Conservation (phyloP, 768 basidiomycete genomes). For the Auricularia sp. region DNA sequence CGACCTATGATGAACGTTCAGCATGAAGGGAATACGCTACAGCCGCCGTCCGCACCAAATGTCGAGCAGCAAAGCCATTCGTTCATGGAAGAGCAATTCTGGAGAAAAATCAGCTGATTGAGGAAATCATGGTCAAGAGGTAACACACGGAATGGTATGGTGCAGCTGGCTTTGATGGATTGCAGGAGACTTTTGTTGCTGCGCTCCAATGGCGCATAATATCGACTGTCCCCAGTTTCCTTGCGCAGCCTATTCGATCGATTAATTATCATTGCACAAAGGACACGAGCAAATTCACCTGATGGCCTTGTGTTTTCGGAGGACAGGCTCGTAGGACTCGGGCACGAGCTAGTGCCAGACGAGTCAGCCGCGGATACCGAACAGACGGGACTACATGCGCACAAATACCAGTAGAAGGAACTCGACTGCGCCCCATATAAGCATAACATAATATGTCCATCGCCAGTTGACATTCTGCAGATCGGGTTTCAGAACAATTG, state of each 20-base stretch:
- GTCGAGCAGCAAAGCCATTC: slow-evolving; percentile 68
- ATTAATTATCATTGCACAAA: background rate
- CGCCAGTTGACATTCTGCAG: slow-evolving; percentile 49
- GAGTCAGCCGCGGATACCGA: background rate
- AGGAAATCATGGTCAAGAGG: background rate
- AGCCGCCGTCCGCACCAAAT: slow-evolving; percentile 38
- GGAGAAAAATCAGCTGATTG: slow-evolving; percentile 2
- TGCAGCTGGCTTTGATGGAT: slow-evolving; percentile 50
- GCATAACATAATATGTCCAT: slow-evolving; percentile 66
- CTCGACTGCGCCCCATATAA: slow-evolving; percentile 61
- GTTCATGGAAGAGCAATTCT: slow-evolving; percentile 57
- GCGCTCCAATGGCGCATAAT: slow-evolving; percentile 53
- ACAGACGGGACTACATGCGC: slow-evolving; percentile 12
- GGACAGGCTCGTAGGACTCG: slow-evolving; percentile 59
- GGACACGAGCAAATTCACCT: slow-evolving; percentile 25
- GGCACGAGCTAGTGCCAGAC: slow-evolving; percentile 46
- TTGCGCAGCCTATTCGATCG: slow-evolving; percentile 37
- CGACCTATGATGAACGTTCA: slow-evolving; percentile 6
- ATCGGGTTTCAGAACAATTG: slow-evolving; percentile 3
- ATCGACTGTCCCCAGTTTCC: slow-evolving; percentile 41
- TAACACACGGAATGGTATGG: slow-evolving; percentile 59
- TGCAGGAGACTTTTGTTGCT: slow-evolving; percentile 32
- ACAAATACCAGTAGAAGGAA: slow-evolving; percentile 43
- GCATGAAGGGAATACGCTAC: slow-evolving; percentile 10
- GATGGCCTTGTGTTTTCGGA: slow-evolving; percentile 50